Percentiles rank a stretch among this genome's conserved stretches.
These are phyloP conservation scores for Leccinum pellstonianum DNA, from an alignment of 768 basidiomycete genomes.

Conservation along the genomic window DNA sequence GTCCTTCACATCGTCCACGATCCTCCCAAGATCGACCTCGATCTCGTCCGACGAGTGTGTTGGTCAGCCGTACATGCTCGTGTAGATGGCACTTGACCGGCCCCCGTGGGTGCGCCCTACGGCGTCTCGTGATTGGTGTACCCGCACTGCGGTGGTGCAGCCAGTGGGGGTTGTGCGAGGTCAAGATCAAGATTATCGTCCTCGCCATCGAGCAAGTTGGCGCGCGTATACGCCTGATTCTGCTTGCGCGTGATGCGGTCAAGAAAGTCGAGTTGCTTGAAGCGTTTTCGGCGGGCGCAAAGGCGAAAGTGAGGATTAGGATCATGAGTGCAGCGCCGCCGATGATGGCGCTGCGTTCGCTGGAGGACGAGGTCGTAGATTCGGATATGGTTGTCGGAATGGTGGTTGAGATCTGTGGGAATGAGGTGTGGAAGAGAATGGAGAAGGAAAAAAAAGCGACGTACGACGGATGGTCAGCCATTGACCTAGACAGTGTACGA, in stretches of 20 bases:
- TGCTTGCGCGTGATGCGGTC: slow-evolving; percentile 28
- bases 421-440: neutral
- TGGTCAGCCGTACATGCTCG: slow-evolving; percentile 25
- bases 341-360: slow-evolving; percentile 40
- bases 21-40: neutral
- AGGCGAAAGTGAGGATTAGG: slow-evolving; percentile 33
- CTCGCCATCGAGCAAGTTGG: slow-evolving; percentile 26
- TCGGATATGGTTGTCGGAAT: slow-evolving; percentile 23
- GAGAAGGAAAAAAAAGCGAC: neutral
- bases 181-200: slow-evolving; percentile 11
- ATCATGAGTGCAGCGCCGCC: slow-evolving; percentile 38
- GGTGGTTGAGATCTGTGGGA: slow-evolving; percentile 12
- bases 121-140: slow-evolving; percentile 24
- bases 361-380: neutral
- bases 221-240: slow-evolving; percentile 18
- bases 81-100: slow-evolving; percentile 21
- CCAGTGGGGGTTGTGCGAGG: slow-evolving; percentile 5
- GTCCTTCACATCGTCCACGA: slow-evolving; percentile 47
- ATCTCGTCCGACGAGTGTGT: slow-evolving; percentile 17
- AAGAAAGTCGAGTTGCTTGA: slow-evolving; percentile 34
- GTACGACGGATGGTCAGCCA: slow-evolving; percentile 19
- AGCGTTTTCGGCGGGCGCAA: slow-evolving; percentile 36
- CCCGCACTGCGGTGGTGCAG: neutral
- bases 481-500: slow-evolving; percentile 18
- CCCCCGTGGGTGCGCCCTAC: slow-evolving; percentile 15